These are phyloP conservation scores for Vachellia pachyceras DNA, from an alignment of 306 rosid species.

Conservation along the genomic window DNA sequence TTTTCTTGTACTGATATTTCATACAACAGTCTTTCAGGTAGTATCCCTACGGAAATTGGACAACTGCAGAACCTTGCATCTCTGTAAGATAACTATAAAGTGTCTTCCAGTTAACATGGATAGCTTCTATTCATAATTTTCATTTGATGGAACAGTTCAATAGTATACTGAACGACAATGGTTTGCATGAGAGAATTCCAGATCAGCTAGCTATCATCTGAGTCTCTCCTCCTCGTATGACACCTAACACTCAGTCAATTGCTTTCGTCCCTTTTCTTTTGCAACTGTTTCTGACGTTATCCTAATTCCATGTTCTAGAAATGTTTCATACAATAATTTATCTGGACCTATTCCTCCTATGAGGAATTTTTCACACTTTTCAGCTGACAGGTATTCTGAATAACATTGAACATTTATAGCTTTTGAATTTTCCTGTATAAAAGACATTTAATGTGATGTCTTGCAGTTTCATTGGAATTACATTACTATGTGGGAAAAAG, in stretches of 20 bases:
- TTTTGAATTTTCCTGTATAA: neutral
- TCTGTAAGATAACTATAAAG: conserved; percentile 55
- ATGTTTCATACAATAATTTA: conserved; percentile 81
- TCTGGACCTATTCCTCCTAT: conserved; percentile 69
- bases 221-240: conserved; percentile 5
- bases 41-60: conserved; percentile 75
- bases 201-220: neutral
- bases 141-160: neutral
- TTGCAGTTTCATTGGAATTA: conserved; percentile 80
- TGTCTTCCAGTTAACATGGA: neutral
- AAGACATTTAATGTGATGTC: neutral
- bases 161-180: conserved; percentile 6
- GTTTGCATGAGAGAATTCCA: neutral
- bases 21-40: conserved; percentile 67
- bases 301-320: conserved; percentile 49
- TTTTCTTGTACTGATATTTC: conserved; percentile 65
- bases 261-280: neutral
- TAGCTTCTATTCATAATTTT: neutral
- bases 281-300: neutral
- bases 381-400: conserved; percentile 64
- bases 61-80: conserved; percentile 72
- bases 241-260: neutral
- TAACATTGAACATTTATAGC: neutral
- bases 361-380: conserved; percentile 69
- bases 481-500: conserved; percentile 80